Base-by-base conservation (phyloP, 306 rosid species). In the Dalbergia cultrata region DNA sequence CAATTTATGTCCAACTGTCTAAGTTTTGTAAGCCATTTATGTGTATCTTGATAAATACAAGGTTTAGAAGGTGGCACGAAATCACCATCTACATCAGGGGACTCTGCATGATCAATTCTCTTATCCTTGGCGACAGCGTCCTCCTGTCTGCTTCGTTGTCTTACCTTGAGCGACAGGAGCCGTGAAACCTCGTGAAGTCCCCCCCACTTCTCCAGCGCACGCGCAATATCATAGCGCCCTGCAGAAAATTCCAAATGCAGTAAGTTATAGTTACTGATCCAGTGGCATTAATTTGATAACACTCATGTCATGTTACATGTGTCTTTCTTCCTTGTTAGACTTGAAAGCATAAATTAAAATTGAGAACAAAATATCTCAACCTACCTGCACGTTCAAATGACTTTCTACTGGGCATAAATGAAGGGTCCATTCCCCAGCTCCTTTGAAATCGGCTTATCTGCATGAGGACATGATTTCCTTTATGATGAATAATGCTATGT, bases 301-400 rank as follows among this genome's bases (percentile, higher is more conserved):
- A 19, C 17, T 22, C 37, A 33, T 62, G 31, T 26, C 22, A 0
- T 21, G 64, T 34, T 67, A 13, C 33, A 21, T 22, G 14, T 12
- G 17, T 45, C 39, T 74, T 74, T 74, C 64, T 58, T 65, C 57
- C 53, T 16, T 63, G 26, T 10, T 72, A 41, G 33, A 65, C 74
- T 54, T n/a, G 47, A 58, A 45, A 11, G 8, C n/a, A 12, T 63
- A 17, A 44, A 54, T 43, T 44, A 13, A 61, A 75, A 35, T 44
- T 53, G 71, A 60, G 44, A 70, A 39, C 19, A 16, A 26, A 17
- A 31, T 44, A 34, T 72, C 56, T 61, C 34, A 62, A 57, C 72
- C 62, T 84, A 89, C 97, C 97, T 81, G 97, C 97, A 18, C 97
- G 97, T 72, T 93, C 97, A 66, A 93, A 93, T 78, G 97, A 84